Percentiles rank a stretch among this genome's conserved stretches.
Conservation (phyloP, 2,329 filamentous ascomycete species). For the Penicillium glabrum region DNA sequence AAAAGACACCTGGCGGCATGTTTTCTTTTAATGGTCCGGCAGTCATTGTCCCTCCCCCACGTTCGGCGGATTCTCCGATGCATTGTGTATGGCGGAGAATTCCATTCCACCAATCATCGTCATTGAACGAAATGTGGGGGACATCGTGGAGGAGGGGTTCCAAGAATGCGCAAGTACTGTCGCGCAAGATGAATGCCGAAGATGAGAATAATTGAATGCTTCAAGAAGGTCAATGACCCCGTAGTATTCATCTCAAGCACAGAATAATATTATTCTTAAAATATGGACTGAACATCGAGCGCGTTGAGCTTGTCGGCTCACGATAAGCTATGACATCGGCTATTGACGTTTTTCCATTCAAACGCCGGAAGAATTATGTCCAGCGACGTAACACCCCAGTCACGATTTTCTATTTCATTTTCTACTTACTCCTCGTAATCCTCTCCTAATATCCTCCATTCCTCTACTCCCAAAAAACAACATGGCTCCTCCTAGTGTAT, state of each 20-base stretch:
- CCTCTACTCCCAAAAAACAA: not conserved
- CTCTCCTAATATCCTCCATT: conserved; percentile 1
- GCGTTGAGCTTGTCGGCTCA: not conserved
- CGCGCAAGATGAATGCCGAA: not conserved
- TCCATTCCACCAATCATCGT: conserved; percentile 19
- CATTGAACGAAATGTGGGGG: conserved; percentile 16
- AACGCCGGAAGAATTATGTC: conserved; percentile 28
- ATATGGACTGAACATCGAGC: not conserved
- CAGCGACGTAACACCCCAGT: conserved; percentile 4
- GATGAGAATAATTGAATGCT: not conserved
- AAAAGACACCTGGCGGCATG: not conserved
- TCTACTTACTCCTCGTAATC: not conserved
- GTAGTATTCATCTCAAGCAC: not conserved
- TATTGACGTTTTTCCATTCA: conserved; percentile 25
- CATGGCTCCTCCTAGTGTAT: conserved; percentile 1
- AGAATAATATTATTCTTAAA: not conserved
- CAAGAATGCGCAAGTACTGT: not conserved
- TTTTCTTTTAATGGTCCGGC: not conserved
- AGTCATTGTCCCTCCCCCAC: conserved; percentile 16
- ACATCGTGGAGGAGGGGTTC: conserved; percentile 6
- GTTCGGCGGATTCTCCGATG: conserved; percentile 21
- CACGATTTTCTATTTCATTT: conserved; percentile 5
- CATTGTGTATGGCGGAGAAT: conserved; percentile 21
- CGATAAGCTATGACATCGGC: conserved; percentile 26
- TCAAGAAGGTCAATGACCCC: not conserved